phyloP scores from a whole-genome alignment of 2,329 filamentous ascomycete species.

The Ceratocystis huliohia region DNA sequence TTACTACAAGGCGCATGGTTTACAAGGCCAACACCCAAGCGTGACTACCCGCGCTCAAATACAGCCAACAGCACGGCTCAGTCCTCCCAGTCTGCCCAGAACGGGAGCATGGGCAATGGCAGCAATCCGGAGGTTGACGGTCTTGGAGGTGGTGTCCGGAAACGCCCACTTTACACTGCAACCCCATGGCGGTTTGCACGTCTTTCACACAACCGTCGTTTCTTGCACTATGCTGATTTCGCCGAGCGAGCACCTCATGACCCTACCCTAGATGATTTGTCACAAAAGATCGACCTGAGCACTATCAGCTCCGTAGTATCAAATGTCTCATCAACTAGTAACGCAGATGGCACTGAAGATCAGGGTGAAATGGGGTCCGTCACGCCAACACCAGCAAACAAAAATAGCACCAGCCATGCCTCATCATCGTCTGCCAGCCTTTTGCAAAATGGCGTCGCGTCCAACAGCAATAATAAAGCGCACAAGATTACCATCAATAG shows the following conservation, averaged over 20 bases:
- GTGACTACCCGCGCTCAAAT: conserved; percentile 34
- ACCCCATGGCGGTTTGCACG: conserved; percentile 70
- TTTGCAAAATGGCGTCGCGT: conserved; percentile 1
- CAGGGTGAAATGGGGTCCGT: conserved; percentile 26
- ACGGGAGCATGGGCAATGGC: conserved; percentile 19
- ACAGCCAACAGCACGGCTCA: conserved; percentile 27
- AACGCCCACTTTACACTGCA: conserved; percentile 34
- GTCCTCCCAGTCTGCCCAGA: background rate
- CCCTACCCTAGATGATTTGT: conserved; percentile 59
- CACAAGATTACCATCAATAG: conserved; percentile 92
- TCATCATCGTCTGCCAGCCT: background rate
- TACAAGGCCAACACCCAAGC: conserved; percentile 35
- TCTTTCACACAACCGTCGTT: conserved; percentile 81
- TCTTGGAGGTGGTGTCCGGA: conserved; percentile 23
- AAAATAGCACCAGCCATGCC: background rate
- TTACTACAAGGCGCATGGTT: conserved; percentile 88
- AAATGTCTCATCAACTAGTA: conserved; percentile 63
- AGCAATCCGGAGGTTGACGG: conserved; percentile 1
- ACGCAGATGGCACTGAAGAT: conserved; percentile 35
- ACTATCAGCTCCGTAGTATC: conserved; percentile 87
- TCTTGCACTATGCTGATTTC: conserved; percentile 83
- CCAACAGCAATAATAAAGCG: conserved; percentile 30
- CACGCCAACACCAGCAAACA: conserved; percentile 3
- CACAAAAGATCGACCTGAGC: conserved; percentile 74
- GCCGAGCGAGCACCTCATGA: conserved; percentile 48